These are phyloP conservation scores for Tetrahymena thermophila DNA, from an alignment of 73 alveolate species.

Conservation along the genomic window DNA sequence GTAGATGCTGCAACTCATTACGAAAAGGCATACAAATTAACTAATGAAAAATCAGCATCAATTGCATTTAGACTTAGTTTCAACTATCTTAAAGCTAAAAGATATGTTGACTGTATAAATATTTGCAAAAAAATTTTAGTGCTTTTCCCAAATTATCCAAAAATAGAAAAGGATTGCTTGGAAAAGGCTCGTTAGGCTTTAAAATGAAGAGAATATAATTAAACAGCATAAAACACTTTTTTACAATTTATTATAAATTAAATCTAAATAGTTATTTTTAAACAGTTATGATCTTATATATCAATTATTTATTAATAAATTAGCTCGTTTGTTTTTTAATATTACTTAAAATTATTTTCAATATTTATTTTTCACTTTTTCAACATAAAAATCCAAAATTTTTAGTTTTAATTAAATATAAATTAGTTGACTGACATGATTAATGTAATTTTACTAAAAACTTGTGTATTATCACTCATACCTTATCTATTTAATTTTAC, in stretches of 20 bases:
- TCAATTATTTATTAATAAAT: no score
- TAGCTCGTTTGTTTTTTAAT: no score
- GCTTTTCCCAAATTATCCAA: conserved; percentile 83
- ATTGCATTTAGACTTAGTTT: conserved; percentile 94
- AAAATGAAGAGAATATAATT: background rate
- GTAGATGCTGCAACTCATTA: conserved; percentile 85
- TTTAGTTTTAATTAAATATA: no score
- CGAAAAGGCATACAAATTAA: conserved; percentile 89
- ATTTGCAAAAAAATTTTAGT: conserved; percentile 86
- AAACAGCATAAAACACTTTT: background rate
- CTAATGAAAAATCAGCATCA: conserved; percentile 82
- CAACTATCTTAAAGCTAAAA: conserved; percentile 85
- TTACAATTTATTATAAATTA: no score
- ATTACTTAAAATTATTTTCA: no score
- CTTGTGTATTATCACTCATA: no score
- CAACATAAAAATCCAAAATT: no score
- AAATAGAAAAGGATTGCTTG: conserved; percentile 62
- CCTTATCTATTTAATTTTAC: no score
- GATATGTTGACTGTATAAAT: conserved; percentile 74
- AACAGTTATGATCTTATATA: background rate
- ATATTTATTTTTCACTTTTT: no score
- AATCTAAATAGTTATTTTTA: no score
- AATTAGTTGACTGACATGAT: no score
- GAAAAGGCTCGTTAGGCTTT: conserved; percentile 20
- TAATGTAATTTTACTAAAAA: no score